Evolutionary conservation across 805 yeast species (phyloP).

Genomic region (Jamesozyma jinghongensis): DNA sequence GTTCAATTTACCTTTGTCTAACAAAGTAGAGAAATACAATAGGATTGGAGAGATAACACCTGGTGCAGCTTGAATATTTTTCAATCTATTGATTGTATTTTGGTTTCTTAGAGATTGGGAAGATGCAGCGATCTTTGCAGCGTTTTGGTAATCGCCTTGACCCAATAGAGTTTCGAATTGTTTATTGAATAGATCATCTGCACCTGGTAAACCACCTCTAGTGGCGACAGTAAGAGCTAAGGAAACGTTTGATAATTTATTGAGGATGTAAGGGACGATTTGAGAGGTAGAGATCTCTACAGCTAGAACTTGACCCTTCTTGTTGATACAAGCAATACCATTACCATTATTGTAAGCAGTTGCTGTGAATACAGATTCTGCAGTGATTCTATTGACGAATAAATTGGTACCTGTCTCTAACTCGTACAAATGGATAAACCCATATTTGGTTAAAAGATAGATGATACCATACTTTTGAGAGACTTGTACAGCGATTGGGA

Average conservation of each 20-base stretch:
- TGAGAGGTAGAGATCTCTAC: constrained; percentile 81
- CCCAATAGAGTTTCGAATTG: constrained; percentile 81
- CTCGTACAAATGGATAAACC: constrained; percentile 93
- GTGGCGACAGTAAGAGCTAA: constrained; percentile 84
- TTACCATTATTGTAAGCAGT: constrained; percentile 57
- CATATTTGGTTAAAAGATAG: constrained; percentile 87
- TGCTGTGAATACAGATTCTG: constrained; percentile 91
- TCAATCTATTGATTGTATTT: constrained; percentile 86
- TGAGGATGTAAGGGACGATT: constrained; percentile 81
- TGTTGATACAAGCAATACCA: constrained; percentile 90
- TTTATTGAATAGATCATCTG: constrained; percentile 81
- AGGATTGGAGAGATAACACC: constrained; percentile 92
- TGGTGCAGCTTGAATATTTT: constrained; percentile 81
- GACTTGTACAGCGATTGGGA: constrained; percentile 88
- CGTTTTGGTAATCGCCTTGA: constrained; percentile 80
- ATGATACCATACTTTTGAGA: constrained; percentile 79
- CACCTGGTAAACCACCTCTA: constrained; percentile 96
- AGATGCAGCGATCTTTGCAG: constrained; percentile 95
- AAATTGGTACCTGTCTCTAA: constrained; percentile 85
- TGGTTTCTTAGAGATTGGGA: constrained; percentile 89
- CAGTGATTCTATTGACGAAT: constrained; percentile 92
- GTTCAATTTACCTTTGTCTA: constrained; percentile 89
- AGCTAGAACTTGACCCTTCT: constrained; percentile 88
- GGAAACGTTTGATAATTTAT: constrained; percentile 75
- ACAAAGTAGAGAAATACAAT: constrained; percentile 81